Conservation (phyloP, 129 eudicot genomes). For the Rutidosis leptorrhynchoides region DNA sequence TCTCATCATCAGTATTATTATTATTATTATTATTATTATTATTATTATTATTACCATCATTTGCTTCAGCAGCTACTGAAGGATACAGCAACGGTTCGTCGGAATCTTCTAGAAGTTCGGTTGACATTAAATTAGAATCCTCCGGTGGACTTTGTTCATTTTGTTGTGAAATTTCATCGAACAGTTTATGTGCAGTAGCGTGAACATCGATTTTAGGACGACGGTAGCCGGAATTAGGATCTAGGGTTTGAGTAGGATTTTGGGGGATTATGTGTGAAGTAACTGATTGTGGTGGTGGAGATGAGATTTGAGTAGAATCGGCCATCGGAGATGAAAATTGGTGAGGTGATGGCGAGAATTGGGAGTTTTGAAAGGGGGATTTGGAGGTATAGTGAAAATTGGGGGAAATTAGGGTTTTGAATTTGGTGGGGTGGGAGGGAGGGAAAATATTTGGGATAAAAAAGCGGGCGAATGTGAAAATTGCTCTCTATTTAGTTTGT, state of each 20-base stretch:
- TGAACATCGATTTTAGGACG: slow-evolving; percentile 11
- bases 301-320: not conserved
- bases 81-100: slow-evolving; percentile 11
- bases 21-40: not conserved
- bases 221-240: not conserved
- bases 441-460: slow-evolving; percentile 22
- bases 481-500: too few relatives aligned
- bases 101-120: slow-evolving; percentile 19
- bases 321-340: slow-evolving; percentile 17
- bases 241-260: slow-evolving; percentile 20
- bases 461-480: slow-evolving; percentile 1
- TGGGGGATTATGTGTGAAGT: not conserved
- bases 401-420: slow-evolving; percentile 29
- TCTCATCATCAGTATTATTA: slow-evolving; percentile 27
- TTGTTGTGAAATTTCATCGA: slow-evolving; percentile 13
- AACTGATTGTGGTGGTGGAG: not conserved
- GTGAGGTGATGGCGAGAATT: not conserved
- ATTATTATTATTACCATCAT: not conserved
- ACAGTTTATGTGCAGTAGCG: slow-evolving; percentile 14
- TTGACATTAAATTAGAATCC: slow-evolving; percentile 6
- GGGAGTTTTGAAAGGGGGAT: slow-evolving; percentile 20
- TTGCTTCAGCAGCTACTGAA: slow-evolving; percentile 9
- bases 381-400: slow-evolving; percentile 2
- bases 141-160: not conserved
- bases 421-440: slow-evolving; percentile 17